phyloP scores from a whole-genome alignment of 2,329 filamentous ascomycete genomes.

The Paraphoma chrysanthemicola region DNA sequence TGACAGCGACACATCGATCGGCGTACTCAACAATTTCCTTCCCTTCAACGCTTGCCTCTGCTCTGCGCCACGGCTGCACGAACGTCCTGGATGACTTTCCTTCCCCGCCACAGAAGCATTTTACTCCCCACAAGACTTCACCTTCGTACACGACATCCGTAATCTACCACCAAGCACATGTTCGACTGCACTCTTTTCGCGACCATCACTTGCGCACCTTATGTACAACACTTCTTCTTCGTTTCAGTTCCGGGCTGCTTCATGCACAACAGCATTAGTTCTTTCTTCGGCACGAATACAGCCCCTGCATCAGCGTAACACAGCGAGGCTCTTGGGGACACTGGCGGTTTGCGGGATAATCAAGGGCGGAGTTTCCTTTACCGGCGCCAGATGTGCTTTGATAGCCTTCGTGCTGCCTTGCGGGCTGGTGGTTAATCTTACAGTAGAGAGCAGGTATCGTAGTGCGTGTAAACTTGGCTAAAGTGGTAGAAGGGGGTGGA shows the following conservation, averaged over 20 bases:
- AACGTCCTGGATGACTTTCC: conserved; percentile 17
- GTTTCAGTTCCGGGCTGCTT: conserved; percentile 6
- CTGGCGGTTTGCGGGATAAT: conserved; percentile 15
- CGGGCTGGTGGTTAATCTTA: background rate
- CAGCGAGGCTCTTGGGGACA: conserved; percentile 13
- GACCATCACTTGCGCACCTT: conserved; percentile 8
- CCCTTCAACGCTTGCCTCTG: conserved; percentile 5
- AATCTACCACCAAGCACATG: conserved; percentile 7
- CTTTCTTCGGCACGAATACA: background rate
- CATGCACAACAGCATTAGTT: background rate
- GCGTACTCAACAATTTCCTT: conserved; percentile 11
- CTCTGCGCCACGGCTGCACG: conserved; percentile 15
- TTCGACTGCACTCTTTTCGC: background rate
- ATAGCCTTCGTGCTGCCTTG: conserved; percentile 15
- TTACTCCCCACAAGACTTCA: background rate
- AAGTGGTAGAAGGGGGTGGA: too few species aligned
- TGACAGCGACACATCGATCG: conserved; percentile 21
- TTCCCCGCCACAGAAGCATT: conserved; percentile 8
- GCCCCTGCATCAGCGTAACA: conserved; percentile 19
- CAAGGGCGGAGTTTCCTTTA: background rate
- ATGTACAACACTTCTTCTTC: conserved; percentile 20
- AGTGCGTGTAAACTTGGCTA: too few species aligned
- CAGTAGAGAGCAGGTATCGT: conserved; percentile 9
- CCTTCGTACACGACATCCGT: conserved; percentile 5
- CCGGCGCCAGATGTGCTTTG: conserved; percentile 24